phyloP scores from a whole-genome alignment of 1,139 yeast genomes.

The Citeromyces hawaiiensis region DNA sequence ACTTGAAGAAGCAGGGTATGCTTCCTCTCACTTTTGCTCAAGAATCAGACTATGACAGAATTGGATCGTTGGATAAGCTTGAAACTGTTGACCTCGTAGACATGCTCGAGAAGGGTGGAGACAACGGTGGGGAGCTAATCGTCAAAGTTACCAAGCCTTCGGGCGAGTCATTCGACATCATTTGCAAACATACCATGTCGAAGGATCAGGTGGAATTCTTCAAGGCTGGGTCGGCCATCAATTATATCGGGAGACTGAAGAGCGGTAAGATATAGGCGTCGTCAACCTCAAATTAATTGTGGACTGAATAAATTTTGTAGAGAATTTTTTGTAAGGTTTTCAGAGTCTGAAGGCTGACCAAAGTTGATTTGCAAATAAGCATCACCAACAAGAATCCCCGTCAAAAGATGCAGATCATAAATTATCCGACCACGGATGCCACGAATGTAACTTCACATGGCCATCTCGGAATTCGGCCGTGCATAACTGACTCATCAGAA shows the following conservation, averaged over 20 bases:
- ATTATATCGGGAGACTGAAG: constrained; percentile 66
- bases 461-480: no score
- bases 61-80: constrained; percentile 64
- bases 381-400: no score
- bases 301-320: no score
- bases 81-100: constrained; percentile 70
- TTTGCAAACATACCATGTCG: constrained; percentile 91
- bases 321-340: no score
- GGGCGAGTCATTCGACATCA: constrained; percentile 59
- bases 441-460: no score
- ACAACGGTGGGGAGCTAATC: constrained; percentile 71
- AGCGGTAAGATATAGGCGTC: constrained; percentile 13
- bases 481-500: no score
- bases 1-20: constrained; percentile 92
- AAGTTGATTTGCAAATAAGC: no score
- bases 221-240: constrained; percentile 95
- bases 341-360: no score
- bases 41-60: constrained; percentile 76
- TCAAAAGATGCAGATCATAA: no score
- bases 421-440: no score
- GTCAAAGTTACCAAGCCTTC: constrained; percentile 63
- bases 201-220: constrained; percentile 91
- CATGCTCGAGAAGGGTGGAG: constrained; percentile 68
- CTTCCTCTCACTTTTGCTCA: constrained; percentile 85
- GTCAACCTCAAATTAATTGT: not conserved